Percentiles rank a stretch among this genome's conserved stretches.
Evolutionary conservation across 148 eudicot genomes (phyloP).

Genomic region (Limonium bicolor): DNA sequence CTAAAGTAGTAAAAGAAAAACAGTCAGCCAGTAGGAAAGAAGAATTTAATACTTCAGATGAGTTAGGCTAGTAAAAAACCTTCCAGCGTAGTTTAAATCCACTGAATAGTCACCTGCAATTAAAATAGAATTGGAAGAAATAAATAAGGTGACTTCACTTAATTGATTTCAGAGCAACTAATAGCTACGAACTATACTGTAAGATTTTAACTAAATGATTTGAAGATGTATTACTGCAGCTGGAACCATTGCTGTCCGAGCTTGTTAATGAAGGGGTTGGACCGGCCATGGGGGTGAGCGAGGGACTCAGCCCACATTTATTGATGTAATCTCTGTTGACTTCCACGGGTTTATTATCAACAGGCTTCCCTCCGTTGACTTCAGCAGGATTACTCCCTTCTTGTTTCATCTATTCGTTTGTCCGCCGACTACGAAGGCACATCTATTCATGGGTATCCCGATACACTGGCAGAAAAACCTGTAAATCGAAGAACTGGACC

Average conservation of each 20-base stretch:
- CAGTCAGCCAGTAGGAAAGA: not conserved
- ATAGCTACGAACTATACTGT: not conserved
- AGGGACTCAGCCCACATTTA: conserved; percentile 18
- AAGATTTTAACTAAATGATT: not conserved
- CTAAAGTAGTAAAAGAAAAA: not conserved
- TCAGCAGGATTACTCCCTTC: conserved; percentile 12
- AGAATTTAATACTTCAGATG: not conserved
- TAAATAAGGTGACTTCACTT: not conserved
- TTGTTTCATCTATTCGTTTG: conserved; percentile 26
- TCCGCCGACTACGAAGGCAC: conserved; percentile 20
- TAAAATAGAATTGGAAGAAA: not conserved
- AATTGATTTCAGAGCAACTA: not conserved
- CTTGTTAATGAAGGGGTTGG: conserved; percentile 30
- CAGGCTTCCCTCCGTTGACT: conserved; percentile 9
- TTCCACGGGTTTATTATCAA: conserved; percentile 8
- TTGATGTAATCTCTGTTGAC: conserved; percentile 16
- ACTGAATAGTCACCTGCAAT: conserved; percentile 65
- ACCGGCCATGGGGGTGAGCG: conserved; percentile 11
- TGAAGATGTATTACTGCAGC: conserved; percentile 30
- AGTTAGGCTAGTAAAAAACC: conserved; percentile 20
- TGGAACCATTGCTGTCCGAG: conserved; percentile 42
- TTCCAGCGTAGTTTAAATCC: conserved; percentile 23
- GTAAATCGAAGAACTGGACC: no score
- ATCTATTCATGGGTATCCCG: conserved; percentile 19
- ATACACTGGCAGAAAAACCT: no score